Evolutionary conservation across 2,329 filamentous ascomycete genomes (phyloP).

Genomic region (Hawksworthiomyces lignivorus): DNA sequence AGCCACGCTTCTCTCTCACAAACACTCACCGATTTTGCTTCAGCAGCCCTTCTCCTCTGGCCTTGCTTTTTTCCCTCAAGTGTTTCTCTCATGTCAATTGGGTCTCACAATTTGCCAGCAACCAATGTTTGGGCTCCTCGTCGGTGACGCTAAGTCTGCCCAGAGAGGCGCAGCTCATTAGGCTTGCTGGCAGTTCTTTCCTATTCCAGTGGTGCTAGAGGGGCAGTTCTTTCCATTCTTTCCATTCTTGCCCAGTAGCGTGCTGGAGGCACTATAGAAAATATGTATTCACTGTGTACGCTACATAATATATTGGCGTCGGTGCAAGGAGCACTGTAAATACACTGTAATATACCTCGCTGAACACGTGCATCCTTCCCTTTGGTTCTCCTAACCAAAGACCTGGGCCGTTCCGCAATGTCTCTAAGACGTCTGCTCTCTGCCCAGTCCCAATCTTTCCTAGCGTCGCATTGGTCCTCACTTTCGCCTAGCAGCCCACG

Average conservation of each 20-base stretch:
- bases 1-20: background rate
- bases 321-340: no score
- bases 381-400: background rate
- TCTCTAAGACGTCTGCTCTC: no score
- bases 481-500: no score
- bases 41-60: no score
- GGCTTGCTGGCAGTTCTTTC: slow-evolving; percentile 6
- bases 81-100: background rate
- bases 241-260: no score
- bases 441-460: background rate
- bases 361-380: background rate
- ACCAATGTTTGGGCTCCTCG: background rate
- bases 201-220: slow-evolving; percentile 3
- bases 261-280: no score
- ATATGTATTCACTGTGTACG: no score
- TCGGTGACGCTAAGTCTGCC: background rate
- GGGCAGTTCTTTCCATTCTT: no score
- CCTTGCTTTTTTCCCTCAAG: background rate
- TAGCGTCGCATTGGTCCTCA: background rate
- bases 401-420: background rate
- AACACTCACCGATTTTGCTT: background rate
- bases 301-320: no score
- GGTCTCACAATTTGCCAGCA: slow-evolving; percentile 1
- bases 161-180: slow-evolving; percentile 6
- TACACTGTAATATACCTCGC: no score